phyloP scores from a whole-genome alignment of 768 basidiomycete genomes.

The Termitomyces heimii region DNA sequence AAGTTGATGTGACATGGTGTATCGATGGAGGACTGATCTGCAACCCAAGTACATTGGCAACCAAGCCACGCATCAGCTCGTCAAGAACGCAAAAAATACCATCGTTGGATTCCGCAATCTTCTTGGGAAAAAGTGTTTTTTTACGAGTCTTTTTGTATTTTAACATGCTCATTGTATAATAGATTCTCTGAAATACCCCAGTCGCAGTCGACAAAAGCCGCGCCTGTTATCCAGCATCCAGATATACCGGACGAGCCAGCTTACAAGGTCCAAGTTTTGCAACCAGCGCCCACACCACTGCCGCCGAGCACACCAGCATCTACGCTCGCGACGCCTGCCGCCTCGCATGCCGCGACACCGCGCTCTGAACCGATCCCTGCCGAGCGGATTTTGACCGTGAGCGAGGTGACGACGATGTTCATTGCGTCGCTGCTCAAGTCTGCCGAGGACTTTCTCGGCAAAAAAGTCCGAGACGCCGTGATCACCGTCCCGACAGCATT shows the following conservation, averaged over 20 bases:
- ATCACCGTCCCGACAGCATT: constrained; percentile 80
- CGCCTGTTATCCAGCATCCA: constrained; percentile 75
- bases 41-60: constrained; percentile 85
- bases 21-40: not conserved
- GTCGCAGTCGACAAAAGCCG: constrained; percentile 46
- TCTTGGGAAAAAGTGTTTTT: constrained; percentile 78
- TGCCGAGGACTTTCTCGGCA: constrained; percentile 88
- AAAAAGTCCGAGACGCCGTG: constrained; percentile 72
- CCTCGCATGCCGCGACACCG: constrained; percentile 65
- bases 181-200: constrained; percentile 76
- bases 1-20: constrained; percentile 23
- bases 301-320: constrained; percentile 31
- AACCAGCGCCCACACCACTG: constrained; percentile 69
- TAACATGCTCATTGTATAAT: not conserved
- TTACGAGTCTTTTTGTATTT: too few species aligned
- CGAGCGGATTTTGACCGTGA: constrained; percentile 71
- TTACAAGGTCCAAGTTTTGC: constrained; percentile 78
- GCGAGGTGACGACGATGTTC: constrained; percentile 83
- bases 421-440: constrained; percentile 78
- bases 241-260: constrained; percentile 66
- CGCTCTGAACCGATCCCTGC: constrained; percentile 63
- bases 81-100: constrained; percentile 92
- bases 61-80: constrained; percentile 89
- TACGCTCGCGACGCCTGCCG: constrained; percentile 48
- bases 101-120: constrained; percentile 94